Evolutionary conservation across 371 early-diverging fungal species (phyloP), one percentile per base, ranked within the genome.

Genomic region (Rhizopus arrhizus): DNA sequence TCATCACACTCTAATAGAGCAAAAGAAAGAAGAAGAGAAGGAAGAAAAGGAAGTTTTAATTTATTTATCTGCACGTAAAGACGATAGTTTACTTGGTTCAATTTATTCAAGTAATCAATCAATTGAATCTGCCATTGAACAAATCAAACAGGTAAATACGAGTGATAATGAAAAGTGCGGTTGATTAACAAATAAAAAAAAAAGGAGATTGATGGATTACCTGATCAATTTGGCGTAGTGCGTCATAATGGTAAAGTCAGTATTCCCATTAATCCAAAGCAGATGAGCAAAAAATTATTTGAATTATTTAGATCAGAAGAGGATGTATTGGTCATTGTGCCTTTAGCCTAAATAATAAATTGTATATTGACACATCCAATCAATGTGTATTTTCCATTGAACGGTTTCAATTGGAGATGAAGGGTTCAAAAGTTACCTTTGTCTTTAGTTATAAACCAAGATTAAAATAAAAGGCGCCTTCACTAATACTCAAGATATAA

Each of bases 261-360:
- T 10, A 81, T 89, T 45, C 89, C 89, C 8, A 75, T 89, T 49
- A 83, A 75, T 62, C 62, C 75, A 15, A 88, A 87, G 64, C 89
- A 89, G 65, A 81, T 83, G 71, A 66, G 45, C 51, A 81, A 83
- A 58, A 69, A 63, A 35, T 60, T 81, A 4, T 65, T 81, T 28
- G 84, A 81, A 50, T 53, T 82, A 7, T 83, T 85, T 65, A 66
- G 80, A 61, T 69, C 77, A 31, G 78, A 80, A 34, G 75, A 82
- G 12, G 85, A 85, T 65, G 82, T 78, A 5, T 70, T 85, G 34
- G 69, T 85, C 9, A 35, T 83, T 8, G 38, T 78, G 8, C 76
- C 75, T 35, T 48, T 32, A 40, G 12, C 29, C 3, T 42, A 55
- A 51, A 46, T n/a, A 46, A 47, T 12, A 38, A 13, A 48, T 13